These are phyloP conservation scores for Dispira parvispora DNA, from an alignment of 192 early-diverging fungal genomes.

Conservation along the genomic window DNA sequence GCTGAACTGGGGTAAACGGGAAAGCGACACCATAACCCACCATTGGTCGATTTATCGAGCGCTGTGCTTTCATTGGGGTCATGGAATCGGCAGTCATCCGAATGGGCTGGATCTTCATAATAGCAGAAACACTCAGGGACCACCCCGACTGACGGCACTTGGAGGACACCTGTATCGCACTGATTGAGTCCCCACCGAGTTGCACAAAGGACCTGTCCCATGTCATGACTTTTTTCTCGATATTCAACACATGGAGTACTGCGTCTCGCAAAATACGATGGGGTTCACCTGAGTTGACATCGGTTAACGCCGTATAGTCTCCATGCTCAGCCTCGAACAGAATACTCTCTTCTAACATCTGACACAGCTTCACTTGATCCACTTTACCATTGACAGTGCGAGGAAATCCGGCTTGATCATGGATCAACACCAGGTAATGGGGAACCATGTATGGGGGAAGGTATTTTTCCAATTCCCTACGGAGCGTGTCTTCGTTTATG, in stretches of 20 bases:
- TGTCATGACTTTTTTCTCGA: neutral
- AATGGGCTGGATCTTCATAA: neutral
- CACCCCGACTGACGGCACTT: neutral
- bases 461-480: neutral
- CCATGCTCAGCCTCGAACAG: conserved; percentile 8
- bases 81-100: neutral
- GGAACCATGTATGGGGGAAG: neutral
- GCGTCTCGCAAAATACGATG: no score
- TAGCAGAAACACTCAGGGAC: neutral
- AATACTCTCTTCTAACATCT: neutral
- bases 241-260: neutral
- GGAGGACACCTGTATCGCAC: conserved; percentile 9
- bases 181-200: conserved; percentile 24
- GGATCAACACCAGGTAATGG: neutral
- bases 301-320: neutral
- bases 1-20: no score
- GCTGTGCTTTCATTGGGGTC: neutral
- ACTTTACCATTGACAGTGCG: neutral
- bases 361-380: neutral
- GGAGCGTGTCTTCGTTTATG: no score
- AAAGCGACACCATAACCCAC: neutral
- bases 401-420: neutral
- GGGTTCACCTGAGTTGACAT: no score
- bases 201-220: neutral
- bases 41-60: neutral